A percentile compares a stretch with the other conserved stretches of the same genome.
These are phyloP conservation scores for Diaporthe helianthi DNA, from an alignment of 2,329 filamentous ascomycete genomes.

Conservation along the genomic window DNA sequence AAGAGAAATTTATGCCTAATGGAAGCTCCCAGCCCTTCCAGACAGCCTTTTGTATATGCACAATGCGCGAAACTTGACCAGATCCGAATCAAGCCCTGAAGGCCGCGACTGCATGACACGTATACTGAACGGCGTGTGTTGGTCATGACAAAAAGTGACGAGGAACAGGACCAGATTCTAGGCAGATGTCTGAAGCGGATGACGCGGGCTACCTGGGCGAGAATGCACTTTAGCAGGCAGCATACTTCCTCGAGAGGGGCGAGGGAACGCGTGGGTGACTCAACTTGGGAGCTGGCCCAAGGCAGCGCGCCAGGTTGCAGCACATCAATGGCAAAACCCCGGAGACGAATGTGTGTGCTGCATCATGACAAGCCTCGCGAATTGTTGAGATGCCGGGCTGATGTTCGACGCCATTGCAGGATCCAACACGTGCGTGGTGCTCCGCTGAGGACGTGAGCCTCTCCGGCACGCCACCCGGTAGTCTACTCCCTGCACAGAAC, in stretches of 20 bases:
- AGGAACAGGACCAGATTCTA: neutral
- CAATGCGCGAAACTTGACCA: neutral
- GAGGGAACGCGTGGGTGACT: neutral
- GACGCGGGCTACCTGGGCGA: neutral
- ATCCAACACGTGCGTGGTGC: neutral
- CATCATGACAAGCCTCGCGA: neutral
- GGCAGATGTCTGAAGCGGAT: constrained; percentile 17
- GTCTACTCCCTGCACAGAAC: neutral
- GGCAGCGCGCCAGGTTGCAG: neutral
- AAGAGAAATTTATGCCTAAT: constrained; percentile 1
- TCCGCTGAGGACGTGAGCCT: neutral
- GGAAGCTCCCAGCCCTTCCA: neutral
- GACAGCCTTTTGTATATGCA: neutral
- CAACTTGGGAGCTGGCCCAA: constrained; percentile 2
- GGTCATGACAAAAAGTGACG: neutral
- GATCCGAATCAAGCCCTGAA: neutral
- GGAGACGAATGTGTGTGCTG: neutral
- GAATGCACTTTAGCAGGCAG: neutral
- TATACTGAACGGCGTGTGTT: neutral
- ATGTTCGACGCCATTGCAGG: constrained; percentile 8
- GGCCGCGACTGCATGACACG: neutral
- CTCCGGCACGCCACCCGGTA: neutral
- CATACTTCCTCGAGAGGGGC: neutral
- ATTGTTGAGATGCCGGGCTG: neutral
- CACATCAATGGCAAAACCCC: neutral